Conservation (phyloP, 2,329 filamentous ascomycete genomes). For the Trichoderma oligosporum region DNA sequence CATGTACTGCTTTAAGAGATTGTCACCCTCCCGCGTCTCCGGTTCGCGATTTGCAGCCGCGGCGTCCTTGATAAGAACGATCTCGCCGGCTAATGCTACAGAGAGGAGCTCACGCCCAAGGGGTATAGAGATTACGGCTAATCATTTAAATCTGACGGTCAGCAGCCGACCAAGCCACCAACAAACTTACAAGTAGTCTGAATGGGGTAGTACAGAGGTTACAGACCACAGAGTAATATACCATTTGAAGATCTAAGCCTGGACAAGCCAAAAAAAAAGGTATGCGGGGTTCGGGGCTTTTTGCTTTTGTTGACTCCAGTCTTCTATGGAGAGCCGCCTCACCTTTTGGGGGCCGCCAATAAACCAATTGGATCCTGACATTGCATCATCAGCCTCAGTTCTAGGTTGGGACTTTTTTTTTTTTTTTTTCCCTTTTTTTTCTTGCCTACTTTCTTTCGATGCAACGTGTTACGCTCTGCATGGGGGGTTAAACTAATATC, state of each 20-base stretch:
- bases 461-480: conserved; percentile 17
- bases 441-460: background rate
- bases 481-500: background rate
- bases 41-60: background rate
- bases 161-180: conserved; percentile 7
- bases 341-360: background rate
- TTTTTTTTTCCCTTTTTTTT: background rate
- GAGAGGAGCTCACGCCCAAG: background rate
- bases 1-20: conserved; percentile 1
- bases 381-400: conserved; percentile 9
- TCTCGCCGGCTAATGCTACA: conserved; percentile 7
- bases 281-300: conserved; percentile 1
- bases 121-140: conserved; percentile 12
- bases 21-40: background rate
- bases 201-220: background rate
- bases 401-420: background rate
- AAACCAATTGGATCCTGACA: background rate
- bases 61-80: conserved; percentile 1
- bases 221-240: background rate
- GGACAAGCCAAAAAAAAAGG: background rate
- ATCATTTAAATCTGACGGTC: conserved; percentile 6
- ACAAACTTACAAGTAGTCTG: background rate
- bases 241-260: conserved; percentile 1
- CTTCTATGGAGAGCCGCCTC: background rate
- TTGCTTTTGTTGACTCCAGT: background rate